phyloP scores from a whole-genome alignment of 495 filamentous ascomycete genomes.

The Penicillium paxilli region DNA sequence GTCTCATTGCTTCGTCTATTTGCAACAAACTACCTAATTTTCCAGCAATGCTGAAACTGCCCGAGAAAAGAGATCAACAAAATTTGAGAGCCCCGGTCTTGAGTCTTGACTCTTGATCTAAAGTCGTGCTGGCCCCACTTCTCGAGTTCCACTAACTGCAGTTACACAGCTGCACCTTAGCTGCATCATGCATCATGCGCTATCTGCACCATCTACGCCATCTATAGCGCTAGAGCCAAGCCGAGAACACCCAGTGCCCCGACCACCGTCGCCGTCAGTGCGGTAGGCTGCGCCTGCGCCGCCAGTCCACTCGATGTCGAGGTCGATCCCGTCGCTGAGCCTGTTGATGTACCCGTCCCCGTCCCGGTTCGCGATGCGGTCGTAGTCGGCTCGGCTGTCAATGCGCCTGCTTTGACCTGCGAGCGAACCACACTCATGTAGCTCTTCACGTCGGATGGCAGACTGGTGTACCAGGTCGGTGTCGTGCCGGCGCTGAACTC shows the following conservation, averaged over 20 bases:
- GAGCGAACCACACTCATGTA: slow-evolving; percentile 33
- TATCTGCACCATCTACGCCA: no score
- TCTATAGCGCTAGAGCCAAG: slow-evolving; percentile 24
- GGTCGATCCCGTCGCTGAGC: slow-evolving; percentile 7
- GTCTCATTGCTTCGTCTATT: neutral
- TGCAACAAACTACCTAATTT: neutral
- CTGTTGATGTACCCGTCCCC: slow-evolving; percentile 3
- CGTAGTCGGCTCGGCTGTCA: slow-evolving; percentile 2
- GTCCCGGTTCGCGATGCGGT: slow-evolving; percentile 8
- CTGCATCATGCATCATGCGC: no score
- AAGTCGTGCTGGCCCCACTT: neutral
- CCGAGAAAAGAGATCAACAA: neutral
- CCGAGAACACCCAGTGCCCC: slow-evolving; percentile 28
- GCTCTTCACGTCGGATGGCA: slow-evolving; percentile 30
- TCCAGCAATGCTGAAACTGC: neutral
- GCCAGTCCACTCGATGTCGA: slow-evolving; percentile 17
- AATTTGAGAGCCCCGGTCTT: no score
- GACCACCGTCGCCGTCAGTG: slow-evolving; percentile 18
- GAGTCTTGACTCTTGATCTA: no score
- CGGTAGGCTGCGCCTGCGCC: slow-evolving; percentile 18
- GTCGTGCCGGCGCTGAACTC: slow-evolving; percentile 32
- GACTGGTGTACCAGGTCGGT: slow-evolving; percentile 30
- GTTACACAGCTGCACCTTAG: no score
- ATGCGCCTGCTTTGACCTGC: slow-evolving; percentile 26
- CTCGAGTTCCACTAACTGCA: neutral